Conservation (phyloP, 345 rosid genomes). For the Gossypium herbaceum region DNA sequence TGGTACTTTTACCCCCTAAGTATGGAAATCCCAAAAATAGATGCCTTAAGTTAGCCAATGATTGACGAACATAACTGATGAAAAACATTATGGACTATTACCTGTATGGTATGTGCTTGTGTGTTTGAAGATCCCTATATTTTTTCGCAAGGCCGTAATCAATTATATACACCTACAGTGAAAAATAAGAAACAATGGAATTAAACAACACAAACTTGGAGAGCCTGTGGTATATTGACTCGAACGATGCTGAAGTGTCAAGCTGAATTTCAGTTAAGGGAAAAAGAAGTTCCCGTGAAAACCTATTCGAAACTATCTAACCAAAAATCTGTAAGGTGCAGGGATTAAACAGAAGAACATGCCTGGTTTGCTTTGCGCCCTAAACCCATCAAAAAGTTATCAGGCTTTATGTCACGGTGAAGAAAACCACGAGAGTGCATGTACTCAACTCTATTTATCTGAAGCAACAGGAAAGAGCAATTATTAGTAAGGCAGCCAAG, state of each 20-base stretch:
- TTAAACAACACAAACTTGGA: background rate
- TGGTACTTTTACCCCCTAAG: no score
- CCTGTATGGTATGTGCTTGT: conserved; percentile 86
- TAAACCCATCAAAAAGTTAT: conserved; percentile 86
- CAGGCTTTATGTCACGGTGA: conserved; percentile 94
- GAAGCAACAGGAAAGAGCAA: conserved; percentile 10
- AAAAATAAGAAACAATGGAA: background rate
- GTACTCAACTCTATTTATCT: conserved; percentile 86
- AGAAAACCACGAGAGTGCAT: conserved; percentile 87
- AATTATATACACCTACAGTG: conserved; percentile 61
- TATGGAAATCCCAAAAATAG: no score
- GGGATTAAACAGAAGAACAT: background rate
- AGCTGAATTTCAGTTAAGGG: background rate
- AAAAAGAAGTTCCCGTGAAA: background rate
- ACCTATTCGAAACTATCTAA: background rate
- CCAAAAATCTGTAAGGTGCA: background rate
- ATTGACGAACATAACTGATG: background rate
- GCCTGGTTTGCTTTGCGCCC: conserved; percentile 97
- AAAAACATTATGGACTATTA: conserved; percentile 12
- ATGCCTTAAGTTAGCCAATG: background rate
- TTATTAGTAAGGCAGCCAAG: background rate
- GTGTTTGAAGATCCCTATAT: conserved; percentile 81
- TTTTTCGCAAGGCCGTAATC: conserved; percentile 91
- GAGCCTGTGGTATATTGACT: background rate
- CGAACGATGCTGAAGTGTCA: background rate